phyloP scores from a whole-genome alignment of 371 early-diverging fungal species.

The Syncephalis fuscata region DNA sequence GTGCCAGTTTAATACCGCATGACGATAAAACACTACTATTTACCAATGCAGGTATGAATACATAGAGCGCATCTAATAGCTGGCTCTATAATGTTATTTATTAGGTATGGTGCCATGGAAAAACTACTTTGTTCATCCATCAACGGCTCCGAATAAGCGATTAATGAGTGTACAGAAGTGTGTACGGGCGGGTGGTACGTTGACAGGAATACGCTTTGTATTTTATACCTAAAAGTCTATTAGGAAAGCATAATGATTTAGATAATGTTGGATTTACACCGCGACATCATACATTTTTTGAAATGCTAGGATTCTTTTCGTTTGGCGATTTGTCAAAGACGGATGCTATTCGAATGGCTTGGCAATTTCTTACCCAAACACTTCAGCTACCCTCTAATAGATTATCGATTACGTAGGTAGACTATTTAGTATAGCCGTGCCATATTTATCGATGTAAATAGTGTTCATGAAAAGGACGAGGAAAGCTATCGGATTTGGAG shows the following conservation, averaged over 20 bases:
- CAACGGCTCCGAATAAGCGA: constrained; percentile 32
- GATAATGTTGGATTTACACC: constrained; percentile 66
- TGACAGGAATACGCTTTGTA: background rate
- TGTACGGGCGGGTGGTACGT: constrained; percentile 53
- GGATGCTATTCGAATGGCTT: constrained; percentile 44
- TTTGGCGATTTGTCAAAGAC: constrained; percentile 49
- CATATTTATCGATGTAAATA: constrained; percentile 5
- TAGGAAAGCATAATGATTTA: constrained; percentile 60
- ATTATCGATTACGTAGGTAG: constrained; percentile 44
- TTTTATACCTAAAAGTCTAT: background rate
- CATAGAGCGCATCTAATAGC: background rate
- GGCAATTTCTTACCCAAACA: constrained; percentile 49
- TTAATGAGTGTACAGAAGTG: constrained; percentile 57
- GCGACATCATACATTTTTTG: constrained; percentile 70
- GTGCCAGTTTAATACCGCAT: constrained; percentile 8
- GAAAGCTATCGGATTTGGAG: constrained; percentile 50
- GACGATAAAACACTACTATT: constrained; percentile 51
- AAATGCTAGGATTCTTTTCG: constrained; percentile 73
- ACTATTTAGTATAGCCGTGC: background rate
- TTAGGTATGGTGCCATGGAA: constrained; percentile 68
- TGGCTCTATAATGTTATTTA: background rate
- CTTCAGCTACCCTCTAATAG: constrained; percentile 32
- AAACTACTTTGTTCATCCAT: constrained; percentile 45
- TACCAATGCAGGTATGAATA: constrained; percentile 44
- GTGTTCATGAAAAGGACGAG: constrained; percentile 43